These are phyloP conservation scores for Chamaecyparis obtusa DNA, from an alignment of 75 land plant species.

Conservation along the genomic window DNA sequence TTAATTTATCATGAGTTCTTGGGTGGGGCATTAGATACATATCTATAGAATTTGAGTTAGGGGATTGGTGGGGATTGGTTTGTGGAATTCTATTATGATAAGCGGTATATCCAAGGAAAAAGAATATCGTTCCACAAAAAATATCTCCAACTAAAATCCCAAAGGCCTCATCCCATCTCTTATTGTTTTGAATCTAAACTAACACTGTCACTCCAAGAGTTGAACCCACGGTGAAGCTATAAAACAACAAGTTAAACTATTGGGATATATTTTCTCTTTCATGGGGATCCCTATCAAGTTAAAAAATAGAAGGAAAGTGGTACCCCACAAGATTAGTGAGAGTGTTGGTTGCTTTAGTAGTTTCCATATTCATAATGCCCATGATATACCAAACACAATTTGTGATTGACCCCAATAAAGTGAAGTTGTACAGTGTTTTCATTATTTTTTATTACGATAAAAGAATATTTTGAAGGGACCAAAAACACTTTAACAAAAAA, in stretches of 20 bases:
- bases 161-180: too few relatives aligned
- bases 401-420: slow-evolving; percentile 16
- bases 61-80: slow-evolving; percentile 80
- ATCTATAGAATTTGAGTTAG: slow-evolving; percentile 77
- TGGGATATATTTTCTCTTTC: slow-evolving; percentile 78
- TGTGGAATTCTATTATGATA: slow-evolving; percentile 69
- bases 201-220: too few relatives aligned
- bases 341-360: slow-evolving; percentile 21
- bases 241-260: slow-evolving; percentile 40
- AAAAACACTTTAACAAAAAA: too few relatives aligned
- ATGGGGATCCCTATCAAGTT: slow-evolving; percentile 61
- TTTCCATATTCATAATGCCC: slow-evolving; percentile 17
- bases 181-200: too few relatives aligned
- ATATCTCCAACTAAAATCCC: background rate
- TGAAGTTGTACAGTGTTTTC: slow-evolving; percentile 32
- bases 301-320: slow-evolving; percentile 26
- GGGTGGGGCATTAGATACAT: too few relatives aligned
- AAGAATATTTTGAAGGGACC: too few relatives aligned
- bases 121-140: slow-evolving; percentile 54
- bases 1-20: too few relatives aligned
- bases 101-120: slow-evolving; percentile 50
- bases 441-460: too few relatives aligned
- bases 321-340: slow-evolving; percentile 39
- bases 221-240: background rate
- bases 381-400: slow-evolving; percentile 27